phyloP scores from a whole-genome alignment of 495 filamentous ascomycete genomes.

The Penicillium atrosanguineum region DNA sequence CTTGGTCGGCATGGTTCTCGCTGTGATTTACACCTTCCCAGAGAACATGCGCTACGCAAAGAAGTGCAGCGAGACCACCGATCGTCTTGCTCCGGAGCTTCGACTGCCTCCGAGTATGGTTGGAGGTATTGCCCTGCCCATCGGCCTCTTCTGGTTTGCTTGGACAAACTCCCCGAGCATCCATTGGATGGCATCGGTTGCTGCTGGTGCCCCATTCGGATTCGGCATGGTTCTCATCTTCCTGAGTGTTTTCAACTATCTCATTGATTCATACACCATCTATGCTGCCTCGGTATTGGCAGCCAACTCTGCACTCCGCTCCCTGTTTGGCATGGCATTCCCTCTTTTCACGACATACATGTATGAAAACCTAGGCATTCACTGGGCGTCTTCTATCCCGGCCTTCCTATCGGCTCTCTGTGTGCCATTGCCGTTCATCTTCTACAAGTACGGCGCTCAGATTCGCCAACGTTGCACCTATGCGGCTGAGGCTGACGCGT shows the following conservation, averaged over 20 bases:
- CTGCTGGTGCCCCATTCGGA: slow-evolving; percentile 62
- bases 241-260: slow-evolving; percentile 67
- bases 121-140: slow-evolving; percentile 38
- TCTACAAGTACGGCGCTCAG: slow-evolving; percentile 63
- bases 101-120: slow-evolving; percentile 39
- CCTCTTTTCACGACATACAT: slow-evolving; percentile 75
- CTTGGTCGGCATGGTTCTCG: slow-evolving; percentile 70
- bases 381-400: slow-evolving; percentile 73
- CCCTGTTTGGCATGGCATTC: slow-evolving; percentile 67
- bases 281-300: slow-evolving; percentile 74
- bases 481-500: slow-evolving; percentile 48
- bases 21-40: slow-evolving; percentile 39
- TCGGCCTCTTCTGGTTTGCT: slow-evolving; percentile 59
- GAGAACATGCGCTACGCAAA: slow-evolving; percentile 42
- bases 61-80: slow-evolving; percentile 27
- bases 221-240: slow-evolving; percentile 71
- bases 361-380: slow-evolving; percentile 68
- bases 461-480: slow-evolving; percentile 69
- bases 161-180: slow-evolving; percentile 64
- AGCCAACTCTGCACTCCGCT: slow-evolving; percentile 65
- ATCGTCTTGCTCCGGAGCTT: slow-evolving; percentile 38
- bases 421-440: slow-evolving; percentile 70
- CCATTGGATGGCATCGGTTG: slow-evolving; percentile 63
- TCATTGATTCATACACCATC: slow-evolving; percentile 72
- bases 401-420: slow-evolving; percentile 70